A percentile compares a stretch with the other conserved stretches of the same genome.
phyloP scores from a whole-genome alignment of 2,329 filamentous ascomycete species.

The Aspergillus niger region DNA sequence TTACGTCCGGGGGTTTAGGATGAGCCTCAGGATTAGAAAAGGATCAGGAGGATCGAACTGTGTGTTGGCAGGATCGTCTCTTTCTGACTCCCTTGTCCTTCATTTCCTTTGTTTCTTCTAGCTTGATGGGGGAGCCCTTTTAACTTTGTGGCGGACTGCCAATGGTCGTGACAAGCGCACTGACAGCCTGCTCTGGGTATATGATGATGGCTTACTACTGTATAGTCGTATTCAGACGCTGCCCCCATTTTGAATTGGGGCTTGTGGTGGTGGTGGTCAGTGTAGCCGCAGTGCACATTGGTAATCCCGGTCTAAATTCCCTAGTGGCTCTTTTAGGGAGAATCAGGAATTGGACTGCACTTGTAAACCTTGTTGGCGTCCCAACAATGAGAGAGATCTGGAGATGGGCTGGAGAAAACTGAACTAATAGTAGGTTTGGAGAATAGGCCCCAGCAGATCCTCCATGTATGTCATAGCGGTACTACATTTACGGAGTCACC shows the following conservation, averaged over 20 bases:
- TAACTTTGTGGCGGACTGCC: not conserved
- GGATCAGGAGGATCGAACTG: slow-evolving; percentile 1
- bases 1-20: not conserved
- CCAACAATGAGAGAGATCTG: slow-evolving; percentile 3
- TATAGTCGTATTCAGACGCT: not conserved
- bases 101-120: not conserved
- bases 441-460: not conserved
- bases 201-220: not conserved
- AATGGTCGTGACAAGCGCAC: not conserved
- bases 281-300: not conserved
- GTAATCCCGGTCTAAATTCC: not conserved
- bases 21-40: not conserved
- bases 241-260: not conserved
- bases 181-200: not conserved
- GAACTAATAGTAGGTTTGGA: not conserved
- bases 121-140: not conserved
- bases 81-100: not conserved
- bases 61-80: not conserved
- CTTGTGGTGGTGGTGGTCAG: not conserved
- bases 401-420: not conserved
- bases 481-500: not conserved
- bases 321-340: not conserved
- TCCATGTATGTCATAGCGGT: slow-evolving; percentile 2
- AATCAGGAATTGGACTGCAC: not conserved
- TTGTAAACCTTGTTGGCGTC: not conserved